Percentiles rank a stretch among this genome's conserved stretches.
These are phyloP conservation scores for Capsicum chinense DNA, from an alignment of 257 asterid species.

Conservation along the genomic window DNA sequence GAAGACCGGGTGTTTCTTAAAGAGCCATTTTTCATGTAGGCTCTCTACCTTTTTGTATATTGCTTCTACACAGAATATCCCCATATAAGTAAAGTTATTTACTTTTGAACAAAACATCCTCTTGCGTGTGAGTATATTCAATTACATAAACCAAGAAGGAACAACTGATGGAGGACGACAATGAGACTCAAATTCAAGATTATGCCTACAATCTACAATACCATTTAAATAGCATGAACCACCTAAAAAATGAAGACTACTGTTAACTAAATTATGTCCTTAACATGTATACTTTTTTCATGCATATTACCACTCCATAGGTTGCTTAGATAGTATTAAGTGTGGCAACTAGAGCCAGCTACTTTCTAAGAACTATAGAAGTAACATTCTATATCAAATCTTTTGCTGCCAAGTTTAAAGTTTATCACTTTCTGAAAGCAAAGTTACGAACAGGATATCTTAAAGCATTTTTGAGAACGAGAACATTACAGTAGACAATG, in stretches of 20 bases:
- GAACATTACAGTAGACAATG: slow-evolving; percentile 13
- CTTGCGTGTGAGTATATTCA: not conserved
- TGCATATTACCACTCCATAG: not conserved
- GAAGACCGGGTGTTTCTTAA: not conserved
- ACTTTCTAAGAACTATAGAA: not conserved
- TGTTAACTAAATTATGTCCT: not conserved
- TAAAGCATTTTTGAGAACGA: not conserved
- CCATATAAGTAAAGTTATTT: not conserved
- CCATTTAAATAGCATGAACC: slow-evolving; percentile 16
- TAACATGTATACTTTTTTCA: not conserved
- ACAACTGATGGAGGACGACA: not conserved
- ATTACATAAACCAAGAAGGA: not conserved
- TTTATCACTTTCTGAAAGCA: slow-evolving; percentile 18
- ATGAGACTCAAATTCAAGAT: not conserved
- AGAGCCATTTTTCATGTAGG: not conserved
- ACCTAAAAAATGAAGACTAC: not conserved
- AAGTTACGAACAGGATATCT: slow-evolving; percentile 10
- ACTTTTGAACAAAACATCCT: not conserved
- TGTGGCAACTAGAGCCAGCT: not conserved
- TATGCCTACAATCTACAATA: not conserved
- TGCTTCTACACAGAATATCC: not conserved
- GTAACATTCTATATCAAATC: not conserved
- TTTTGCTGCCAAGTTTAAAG: slow-evolving; percentile 3
- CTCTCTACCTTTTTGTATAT: not conserved
- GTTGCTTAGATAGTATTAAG: not conserved